These are phyloP conservation scores for Trifolium pratense DNA, from an alignment of 306 rosid species.

Conservation along the genomic window DNA sequence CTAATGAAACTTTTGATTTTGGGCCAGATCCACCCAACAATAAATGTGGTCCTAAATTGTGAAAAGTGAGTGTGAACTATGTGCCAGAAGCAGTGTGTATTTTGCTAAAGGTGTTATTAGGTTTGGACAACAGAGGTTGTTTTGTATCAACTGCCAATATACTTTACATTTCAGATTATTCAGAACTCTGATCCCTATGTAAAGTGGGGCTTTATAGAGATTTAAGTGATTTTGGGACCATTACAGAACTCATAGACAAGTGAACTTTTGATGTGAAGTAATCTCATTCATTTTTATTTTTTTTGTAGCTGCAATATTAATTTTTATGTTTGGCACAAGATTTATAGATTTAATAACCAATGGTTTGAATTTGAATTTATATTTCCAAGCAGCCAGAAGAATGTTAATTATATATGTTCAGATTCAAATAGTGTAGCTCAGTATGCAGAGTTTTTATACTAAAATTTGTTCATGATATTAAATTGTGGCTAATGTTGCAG, in stretches of 20 bases:
- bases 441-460: not conserved
- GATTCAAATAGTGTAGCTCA: too few species aligned
- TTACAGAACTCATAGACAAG: conserved; percentile 23
- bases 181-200: conserved; percentile 31
- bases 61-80: conserved; percentile 2
- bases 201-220: not conserved
- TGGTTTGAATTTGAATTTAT: not conserved
- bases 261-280: conserved; percentile 30
- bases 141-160: conserved; percentile 26
- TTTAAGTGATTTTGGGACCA: conserved; percentile 34
- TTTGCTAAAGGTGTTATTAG: conserved; percentile 33
- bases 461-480: not conserved
- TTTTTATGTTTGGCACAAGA: not conserved
- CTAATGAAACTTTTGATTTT: not conserved
- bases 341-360: not conserved
- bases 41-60: conserved; percentile 46
- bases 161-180: conserved; percentile 34
- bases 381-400: not conserved
- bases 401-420: too few species aligned
- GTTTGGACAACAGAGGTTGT: conserved; percentile 33
- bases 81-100: conserved; percentile 32
- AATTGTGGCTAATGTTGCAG: not conserved
- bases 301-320: not conserved
- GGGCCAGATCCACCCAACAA: not conserved
- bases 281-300: not conserved